Percentiles rank a stretch among this genome's conserved stretches.
phyloP scores from a whole-genome alignment of 768 basidiomycete genomes.

The Podaxis mareebaensis region DNA sequence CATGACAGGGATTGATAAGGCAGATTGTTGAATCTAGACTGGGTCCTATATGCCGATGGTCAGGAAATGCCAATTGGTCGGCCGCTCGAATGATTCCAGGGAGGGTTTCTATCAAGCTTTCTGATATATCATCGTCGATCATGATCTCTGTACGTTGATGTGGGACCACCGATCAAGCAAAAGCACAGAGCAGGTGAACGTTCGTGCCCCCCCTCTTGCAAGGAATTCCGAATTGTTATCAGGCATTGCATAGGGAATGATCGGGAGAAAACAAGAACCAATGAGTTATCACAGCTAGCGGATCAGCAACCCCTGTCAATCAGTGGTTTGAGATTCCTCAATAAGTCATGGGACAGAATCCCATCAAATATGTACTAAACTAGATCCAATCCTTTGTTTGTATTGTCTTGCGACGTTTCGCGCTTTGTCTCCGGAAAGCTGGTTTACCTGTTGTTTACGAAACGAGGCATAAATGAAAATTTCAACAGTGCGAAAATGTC shows the following conservation, averaged over 20 bases:
- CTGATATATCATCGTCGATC: not conserved
- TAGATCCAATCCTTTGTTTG: not conserved
- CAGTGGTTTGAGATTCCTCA: slow-evolving; percentile 1
- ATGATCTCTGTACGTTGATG: not conserved
- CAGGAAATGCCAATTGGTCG: not conserved
- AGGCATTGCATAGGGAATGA: not conserved
- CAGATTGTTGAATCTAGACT: not conserved
- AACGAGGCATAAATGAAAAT: not conserved
- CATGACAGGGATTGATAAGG: slow-evolving; percentile 6
- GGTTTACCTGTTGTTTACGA: not conserved
- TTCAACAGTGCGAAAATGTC: not conserved
- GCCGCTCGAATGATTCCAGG: not conserved
- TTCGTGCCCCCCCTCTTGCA: not conserved
- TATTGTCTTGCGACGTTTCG: not conserved
- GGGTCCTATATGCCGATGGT: not conserved
- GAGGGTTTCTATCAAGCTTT: not conserved
- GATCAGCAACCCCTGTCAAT: slow-evolving; percentile 15
- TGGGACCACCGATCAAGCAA: not conserved
- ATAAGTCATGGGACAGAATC: slow-evolving; percentile 11
- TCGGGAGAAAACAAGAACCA: slow-evolving; percentile 1
- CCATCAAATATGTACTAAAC: not conserved
- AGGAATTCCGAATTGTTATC: not conserved
- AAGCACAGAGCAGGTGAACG: not conserved
- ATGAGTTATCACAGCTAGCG: not conserved
- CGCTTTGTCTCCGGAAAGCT: slow-evolving; percentile 6